phyloP scores from a whole-genome alignment of 176 grass and related monocot species.

The Pontederia crassipes region DNA sequence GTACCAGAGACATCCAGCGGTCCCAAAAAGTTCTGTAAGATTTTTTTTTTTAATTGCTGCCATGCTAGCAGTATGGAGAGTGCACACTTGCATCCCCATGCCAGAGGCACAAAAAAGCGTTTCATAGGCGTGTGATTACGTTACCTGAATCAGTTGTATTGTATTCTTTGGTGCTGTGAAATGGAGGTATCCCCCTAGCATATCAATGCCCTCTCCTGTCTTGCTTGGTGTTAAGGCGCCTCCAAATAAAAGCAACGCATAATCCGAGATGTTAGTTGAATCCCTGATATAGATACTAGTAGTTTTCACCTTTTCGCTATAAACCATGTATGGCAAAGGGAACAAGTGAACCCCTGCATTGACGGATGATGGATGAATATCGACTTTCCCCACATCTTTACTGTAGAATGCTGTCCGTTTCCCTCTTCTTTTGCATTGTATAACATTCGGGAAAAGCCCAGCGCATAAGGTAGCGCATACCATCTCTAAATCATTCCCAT shows the following conservation, averaged over 20 bases:
- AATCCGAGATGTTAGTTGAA: slow-evolving; percentile 94
- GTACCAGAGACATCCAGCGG: too few species aligned
- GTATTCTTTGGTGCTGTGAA: slow-evolving; percentile 64
- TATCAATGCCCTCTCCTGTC: slow-evolving; percentile 80
- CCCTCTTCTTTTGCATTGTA: slow-evolving; percentile 83
- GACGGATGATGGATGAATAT: slow-evolving; percentile 90
- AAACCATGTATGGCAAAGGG: slow-evolving; percentile 88
- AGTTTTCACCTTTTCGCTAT: slow-evolving; percentile 92
- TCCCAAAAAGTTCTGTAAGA: neutral
- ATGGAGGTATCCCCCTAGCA: slow-evolving; percentile 89
- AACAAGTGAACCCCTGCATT: slow-evolving; percentile 60
- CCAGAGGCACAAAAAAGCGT: neutral
- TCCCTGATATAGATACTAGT: slow-evolving; percentile 79
- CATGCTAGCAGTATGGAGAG: neutral
- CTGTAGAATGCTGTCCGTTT: slow-evolving; percentile 78
- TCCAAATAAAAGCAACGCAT: slow-evolving; percentile 84
- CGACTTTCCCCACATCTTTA: slow-evolving; percentile 90
- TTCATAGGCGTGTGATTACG: neutral
- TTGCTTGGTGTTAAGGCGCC: slow-evolving; percentile 46
- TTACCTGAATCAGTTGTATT: slow-evolving; percentile 81
- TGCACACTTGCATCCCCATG: neutral
- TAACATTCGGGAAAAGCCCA: slow-evolving; percentile 89
- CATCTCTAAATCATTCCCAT: slow-evolving; percentile 80
- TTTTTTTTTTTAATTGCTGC: neutral
- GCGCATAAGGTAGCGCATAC: slow-evolving; percentile 76